These are phyloP conservation scores for Penicillium silybi DNA, from an alignment of 495 filamentous ascomycete species.

Conservation along the genomic window DNA sequence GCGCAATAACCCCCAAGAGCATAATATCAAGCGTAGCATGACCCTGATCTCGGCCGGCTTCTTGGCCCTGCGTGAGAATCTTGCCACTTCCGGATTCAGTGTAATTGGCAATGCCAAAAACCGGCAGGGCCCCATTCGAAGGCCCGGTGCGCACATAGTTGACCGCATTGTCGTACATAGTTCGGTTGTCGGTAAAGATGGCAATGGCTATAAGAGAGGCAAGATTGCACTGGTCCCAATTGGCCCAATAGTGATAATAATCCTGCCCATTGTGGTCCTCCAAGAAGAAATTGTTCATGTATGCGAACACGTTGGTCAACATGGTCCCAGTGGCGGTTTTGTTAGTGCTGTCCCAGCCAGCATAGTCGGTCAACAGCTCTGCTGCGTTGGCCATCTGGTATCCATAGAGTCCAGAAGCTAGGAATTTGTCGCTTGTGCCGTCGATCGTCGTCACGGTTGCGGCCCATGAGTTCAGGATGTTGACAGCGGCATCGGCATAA, in stretches of 20 bases:
- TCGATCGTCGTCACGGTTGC: conserved; percentile 29
- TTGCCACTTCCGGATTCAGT: conserved; percentile 12
- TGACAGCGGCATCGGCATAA: conserved; percentile 31
- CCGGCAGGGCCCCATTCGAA: conserved; percentile 29
- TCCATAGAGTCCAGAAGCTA: conserved; percentile 43
- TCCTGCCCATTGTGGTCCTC: conserved; percentile 25
- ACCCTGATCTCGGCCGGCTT: conserved; percentile 44
- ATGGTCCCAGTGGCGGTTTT: conserved; percentile 21
- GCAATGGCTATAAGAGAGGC: conserved; percentile 36
- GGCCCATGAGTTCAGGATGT: conserved; percentile 39
- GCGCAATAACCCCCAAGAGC: conserved; percentile 35
- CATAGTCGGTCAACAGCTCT: conserved; percentile 38
- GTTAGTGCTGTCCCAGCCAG: conserved; percentile 23
- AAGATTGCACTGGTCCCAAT: conserved; percentile 47
- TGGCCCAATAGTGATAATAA: conserved; percentile 40
- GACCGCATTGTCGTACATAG: conserved; percentile 32
- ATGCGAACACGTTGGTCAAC: conserved; percentile 32
- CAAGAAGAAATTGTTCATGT: conserved; percentile 32
- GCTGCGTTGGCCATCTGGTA: conserved; percentile 46
- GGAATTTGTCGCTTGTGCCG: conserved; percentile 35
- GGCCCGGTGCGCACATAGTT: conserved; percentile 35
- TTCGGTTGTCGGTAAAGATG: conserved; percentile 38
- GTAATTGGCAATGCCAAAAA: conserved; percentile 12
- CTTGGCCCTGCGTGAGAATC: conserved; percentile 35
- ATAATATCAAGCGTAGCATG: conserved; percentile 37